Evolutionary conservation across 2,329 filamentous ascomycete species (phyloP), one percentile per base, ranked within the genome.

Genomic region (Nakataea oryzae): DNA sequence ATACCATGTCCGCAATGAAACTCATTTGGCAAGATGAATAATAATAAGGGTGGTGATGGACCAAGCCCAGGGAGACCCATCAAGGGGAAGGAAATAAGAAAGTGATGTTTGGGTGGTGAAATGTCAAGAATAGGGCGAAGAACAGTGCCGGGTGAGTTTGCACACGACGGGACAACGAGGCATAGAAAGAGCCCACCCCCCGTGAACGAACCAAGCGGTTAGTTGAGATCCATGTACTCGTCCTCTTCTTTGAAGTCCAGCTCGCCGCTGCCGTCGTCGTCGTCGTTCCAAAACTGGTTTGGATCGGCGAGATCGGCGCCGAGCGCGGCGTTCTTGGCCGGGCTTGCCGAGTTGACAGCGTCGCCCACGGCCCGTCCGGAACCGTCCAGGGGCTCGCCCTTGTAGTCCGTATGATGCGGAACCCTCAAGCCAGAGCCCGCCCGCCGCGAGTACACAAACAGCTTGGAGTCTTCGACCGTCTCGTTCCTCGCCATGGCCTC

Each of bases 181-280:
- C 4, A 26, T 8, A 17, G 17, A 6, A 54, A 17, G 47, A 21
- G 50, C n/a, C n/a, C n/a, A 6, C 26, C 34, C 28, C 28, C 34
- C 11, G 34, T 27, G 24, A n/a, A 34, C 32, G 32, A 34, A 41
- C 27, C 11, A 17, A 26, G 26, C 28, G 9, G 41, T 29, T 59
- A 61, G 41, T 67, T 67, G 55, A 67, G 61, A 8, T 69, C 66
- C 70, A 86, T 86, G 70, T 90, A 96, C 76, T 96, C 93, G 68
- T 97, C 93, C 75, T 97, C 93, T 73, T 96, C 93, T 75, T 96
- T 96, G 77, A 97, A 91, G 72, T 88, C 87, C 70, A 90, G 79
- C 57, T 86, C 83, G 62, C 87, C 87, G 70, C 85, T 90, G 64
- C 82, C 86, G 61, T 89, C 88, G 70, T 88, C 89, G 70, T 89